phyloP scores from a whole-genome alignment of 768 basidiomycete species.

The Omphalotus guepiniiformis region DNA sequence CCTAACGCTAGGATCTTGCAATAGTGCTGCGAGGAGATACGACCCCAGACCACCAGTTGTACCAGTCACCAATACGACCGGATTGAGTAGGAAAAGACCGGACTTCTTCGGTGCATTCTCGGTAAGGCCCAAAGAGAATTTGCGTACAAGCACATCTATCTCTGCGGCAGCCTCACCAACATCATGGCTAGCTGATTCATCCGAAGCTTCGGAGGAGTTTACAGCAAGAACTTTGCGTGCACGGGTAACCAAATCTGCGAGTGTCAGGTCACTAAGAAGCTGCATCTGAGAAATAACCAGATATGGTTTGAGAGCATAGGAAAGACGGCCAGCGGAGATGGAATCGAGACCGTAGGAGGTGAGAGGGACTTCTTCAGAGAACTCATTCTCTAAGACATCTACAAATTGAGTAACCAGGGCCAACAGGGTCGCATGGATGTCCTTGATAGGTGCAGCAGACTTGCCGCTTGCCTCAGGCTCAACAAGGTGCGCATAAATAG shows the following conservation, averaged over 20 bases:
- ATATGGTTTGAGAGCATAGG: not conserved
- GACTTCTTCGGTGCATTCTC: too few relatives aligned
- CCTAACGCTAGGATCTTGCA: not conserved
- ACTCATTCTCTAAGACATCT: not conserved
- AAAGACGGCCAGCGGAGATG: not conserved
- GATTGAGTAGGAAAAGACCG: not conserved
- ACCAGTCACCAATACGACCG: not conserved
- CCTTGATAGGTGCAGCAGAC: not conserved
- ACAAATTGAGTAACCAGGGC: not conserved
- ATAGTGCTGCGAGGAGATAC: not conserved
- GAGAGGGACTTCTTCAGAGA: not conserved
- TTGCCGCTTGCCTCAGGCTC: too few relatives aligned
- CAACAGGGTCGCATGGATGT: not conserved
- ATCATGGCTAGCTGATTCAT: too few relatives aligned
- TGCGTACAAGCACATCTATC: too few relatives aligned
- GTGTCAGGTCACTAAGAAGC: not conserved
- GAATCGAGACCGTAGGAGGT: constrained; percentile 4
- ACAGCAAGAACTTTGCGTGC: not conserved
- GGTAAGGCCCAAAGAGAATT: not conserved
- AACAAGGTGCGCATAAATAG: not conserved
- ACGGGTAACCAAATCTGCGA: not conserved
- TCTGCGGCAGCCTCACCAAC: too few relatives aligned
- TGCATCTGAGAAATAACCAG: constrained; percentile 2
- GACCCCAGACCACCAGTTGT: not conserved
- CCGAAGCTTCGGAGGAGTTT: not conserved